These are phyloP conservation scores for Curvularia eragrostidis DNA, from an alignment of 2,329 filamentous ascomycete species.

Conservation along the genomic window DNA sequence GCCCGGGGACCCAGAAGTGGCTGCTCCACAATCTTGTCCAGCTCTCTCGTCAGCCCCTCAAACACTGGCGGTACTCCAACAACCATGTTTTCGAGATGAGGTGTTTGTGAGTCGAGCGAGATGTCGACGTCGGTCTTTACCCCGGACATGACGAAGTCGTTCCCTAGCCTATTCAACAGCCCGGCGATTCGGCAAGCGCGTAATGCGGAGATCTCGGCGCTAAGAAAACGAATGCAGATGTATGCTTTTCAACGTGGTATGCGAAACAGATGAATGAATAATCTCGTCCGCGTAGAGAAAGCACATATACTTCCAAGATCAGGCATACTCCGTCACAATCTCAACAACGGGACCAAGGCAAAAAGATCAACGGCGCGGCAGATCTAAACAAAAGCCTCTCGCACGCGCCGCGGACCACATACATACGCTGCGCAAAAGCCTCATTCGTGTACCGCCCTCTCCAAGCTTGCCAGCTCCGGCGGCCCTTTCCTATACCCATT, in stretches of 20 bases:
- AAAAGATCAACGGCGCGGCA: neutral
- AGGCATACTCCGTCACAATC: neutral
- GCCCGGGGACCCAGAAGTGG: constrained; percentile 41
- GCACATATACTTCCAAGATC: neutral
- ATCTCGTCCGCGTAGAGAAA: neutral
- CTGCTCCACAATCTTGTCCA: constrained; percentile 46
- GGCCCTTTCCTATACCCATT: neutral
- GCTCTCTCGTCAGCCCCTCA: constrained; percentile 42
- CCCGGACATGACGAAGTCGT: constrained; percentile 28
- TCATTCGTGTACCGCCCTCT: neutral
- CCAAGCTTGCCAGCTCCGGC: constrained; percentile 11
- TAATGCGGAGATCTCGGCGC: constrained; percentile 21
- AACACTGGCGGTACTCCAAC: constrained; percentile 48
- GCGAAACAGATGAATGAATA: neutral
- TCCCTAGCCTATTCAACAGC: constrained; percentile 14
- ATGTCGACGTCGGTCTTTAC: constrained; percentile 25
- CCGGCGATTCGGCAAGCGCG: constrained; percentile 17
- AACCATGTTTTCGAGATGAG: constrained; percentile 47
- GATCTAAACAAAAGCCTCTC: neutral
- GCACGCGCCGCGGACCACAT: neutral
- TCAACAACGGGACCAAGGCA: neutral
- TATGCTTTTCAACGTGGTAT: neutral
- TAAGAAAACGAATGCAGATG: constrained; percentile 5
- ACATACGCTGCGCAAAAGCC: constrained; percentile 9
- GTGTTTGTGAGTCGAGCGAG: constrained; percentile 39